These are phyloP conservation scores for Corymbia calophylla DNA, from an alignment of 441 rosid species.

Conservation along the genomic window DNA sequence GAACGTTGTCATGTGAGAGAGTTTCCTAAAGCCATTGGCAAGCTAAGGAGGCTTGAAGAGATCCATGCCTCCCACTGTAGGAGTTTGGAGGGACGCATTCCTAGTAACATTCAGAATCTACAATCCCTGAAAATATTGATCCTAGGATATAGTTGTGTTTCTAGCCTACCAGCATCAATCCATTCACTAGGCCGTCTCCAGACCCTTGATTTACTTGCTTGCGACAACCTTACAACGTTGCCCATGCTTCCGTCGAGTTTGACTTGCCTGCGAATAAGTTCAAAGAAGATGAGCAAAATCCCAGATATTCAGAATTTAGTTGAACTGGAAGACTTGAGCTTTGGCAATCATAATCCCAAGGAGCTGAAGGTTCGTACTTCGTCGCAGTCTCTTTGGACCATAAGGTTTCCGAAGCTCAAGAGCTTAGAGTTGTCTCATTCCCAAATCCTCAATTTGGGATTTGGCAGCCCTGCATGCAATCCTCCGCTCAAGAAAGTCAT, in stretches of 20 bases:
- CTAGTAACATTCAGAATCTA: fast-evolving
- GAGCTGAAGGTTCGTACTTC: too few relatives aligned
- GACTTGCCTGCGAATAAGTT: neutral
- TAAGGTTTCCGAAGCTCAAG: neutral
- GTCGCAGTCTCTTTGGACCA: neutral
- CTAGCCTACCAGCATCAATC: neutral
- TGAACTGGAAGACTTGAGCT: neutral
- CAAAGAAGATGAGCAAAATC: neutral
- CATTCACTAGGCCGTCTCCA: neutral
- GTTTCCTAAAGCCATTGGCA: neutral
- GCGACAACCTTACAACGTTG: neutral
- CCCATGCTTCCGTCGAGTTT: neutral
- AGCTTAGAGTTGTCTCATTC: neutral
- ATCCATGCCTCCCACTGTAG: neutral
- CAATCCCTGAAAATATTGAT: neutral
- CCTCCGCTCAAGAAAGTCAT: neutral
- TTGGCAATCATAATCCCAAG: neutral
- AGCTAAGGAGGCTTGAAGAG: neutral
- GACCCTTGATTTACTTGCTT: neutral
- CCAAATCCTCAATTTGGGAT: neutral
- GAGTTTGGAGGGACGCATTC: neutral
- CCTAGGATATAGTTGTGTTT: neutral
- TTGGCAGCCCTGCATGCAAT: neutral
- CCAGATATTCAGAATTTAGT: neutral
- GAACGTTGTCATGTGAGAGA: neutral